Evolutionary conservation across 805 yeast species (phyloP).

Genomic region (Candida adriatica): DNA sequence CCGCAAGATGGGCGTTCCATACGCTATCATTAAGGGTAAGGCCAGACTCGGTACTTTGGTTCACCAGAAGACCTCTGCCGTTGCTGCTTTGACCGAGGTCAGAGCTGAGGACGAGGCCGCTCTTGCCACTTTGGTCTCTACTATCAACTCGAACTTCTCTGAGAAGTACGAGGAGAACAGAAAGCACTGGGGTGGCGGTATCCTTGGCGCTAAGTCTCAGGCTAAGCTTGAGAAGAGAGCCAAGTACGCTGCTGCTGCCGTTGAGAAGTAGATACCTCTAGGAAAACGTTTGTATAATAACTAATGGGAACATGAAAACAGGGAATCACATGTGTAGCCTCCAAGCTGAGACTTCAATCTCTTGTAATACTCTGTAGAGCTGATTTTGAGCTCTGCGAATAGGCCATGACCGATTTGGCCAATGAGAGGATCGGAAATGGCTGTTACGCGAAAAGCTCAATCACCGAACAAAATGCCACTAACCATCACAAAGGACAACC

Average conservation of each 20-base stretch:
- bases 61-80: constrained; percentile 96
- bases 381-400: not conserved
- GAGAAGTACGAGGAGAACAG: constrained; percentile 94
- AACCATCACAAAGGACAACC: constrained; percentile 4
- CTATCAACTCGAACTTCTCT: constrained; percentile 87
- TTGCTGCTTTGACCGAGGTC: constrained; percentile 96
- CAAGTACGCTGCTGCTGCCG: constrained; percentile 12
- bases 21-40: constrained; percentile 97
- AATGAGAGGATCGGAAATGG: constrained; percentile 16
- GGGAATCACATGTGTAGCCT: not conserved
- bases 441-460: constrained; percentile 14
- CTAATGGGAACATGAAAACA: constrained; percentile 7
- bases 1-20: constrained; percentile 99
- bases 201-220: constrained; percentile 90
- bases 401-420: constrained; percentile 9
- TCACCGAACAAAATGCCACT: constrained; percentile 6
- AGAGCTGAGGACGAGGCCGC: constrained; percentile 91
- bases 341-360: not conserved
- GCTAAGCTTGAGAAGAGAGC: constrained; percentile 51
- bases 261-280: constrained; percentile 11
- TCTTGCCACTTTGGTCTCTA: constrained; percentile 77
- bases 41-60: constrained; percentile 97
- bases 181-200: constrained; percentile 99
- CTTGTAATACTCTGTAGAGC: not conserved
- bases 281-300: not conserved